Conservation (phyloP, 2,329 filamentous ascomycete species). For the Laburnicola sp. region DNA sequence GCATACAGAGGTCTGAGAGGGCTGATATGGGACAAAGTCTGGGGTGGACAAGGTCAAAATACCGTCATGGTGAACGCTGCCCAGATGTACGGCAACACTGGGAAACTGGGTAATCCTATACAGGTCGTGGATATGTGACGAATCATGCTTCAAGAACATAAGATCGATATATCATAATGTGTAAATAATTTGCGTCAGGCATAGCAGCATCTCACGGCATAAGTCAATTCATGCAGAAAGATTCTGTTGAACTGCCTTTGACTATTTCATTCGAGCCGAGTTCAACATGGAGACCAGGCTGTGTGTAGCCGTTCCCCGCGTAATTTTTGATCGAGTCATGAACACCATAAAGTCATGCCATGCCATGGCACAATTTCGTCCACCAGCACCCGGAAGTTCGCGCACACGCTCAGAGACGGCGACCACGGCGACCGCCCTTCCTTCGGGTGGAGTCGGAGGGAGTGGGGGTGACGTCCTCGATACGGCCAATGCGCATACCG, state of each 20-base stretch:
- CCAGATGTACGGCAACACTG: slow-evolving; percentile 54
- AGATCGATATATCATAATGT: slow-evolving; percentile 28
- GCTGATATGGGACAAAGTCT: slow-evolving; percentile 63
- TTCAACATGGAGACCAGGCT: slow-evolving; percentile 48
- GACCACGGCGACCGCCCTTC: slow-evolving; percentile 99
- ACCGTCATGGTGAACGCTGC: slow-evolving; percentile 66
- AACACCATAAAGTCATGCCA: slow-evolving; percentile 40
- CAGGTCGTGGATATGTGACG: slow-evolving; percentile 48
- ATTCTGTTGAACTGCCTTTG: slow-evolving; percentile 44
- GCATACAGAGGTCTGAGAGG: slow-evolving; percentile 57
- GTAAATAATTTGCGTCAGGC: slow-evolving; percentile 36
- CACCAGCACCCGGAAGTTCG: slow-evolving; percentile 42
- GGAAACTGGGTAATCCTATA: slow-evolving; percentile 52
- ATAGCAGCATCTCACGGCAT: slow-evolving; percentile 29
- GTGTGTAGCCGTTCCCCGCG: slow-evolving; percentile 44
- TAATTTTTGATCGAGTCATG: slow-evolving; percentile 42
- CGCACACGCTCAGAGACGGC: slow-evolving; percentile 82
- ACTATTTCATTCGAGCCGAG: slow-evolving; percentile 38
- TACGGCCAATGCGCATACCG: slow-evolving; percentile 99
- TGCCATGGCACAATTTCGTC: slow-evolving; percentile 30
- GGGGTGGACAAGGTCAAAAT: slow-evolving; percentile 56
- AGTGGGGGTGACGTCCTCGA: slow-evolving; percentile 99
- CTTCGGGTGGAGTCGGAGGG: slow-evolving; percentile 99
- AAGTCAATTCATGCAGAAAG: slow-evolving; percentile 37
- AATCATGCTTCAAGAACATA: slow-evolving; percentile 24